Conservation (phyloP, 2,329 filamentous ascomycete species). For the Beauveria rudraprayagi region DNA sequence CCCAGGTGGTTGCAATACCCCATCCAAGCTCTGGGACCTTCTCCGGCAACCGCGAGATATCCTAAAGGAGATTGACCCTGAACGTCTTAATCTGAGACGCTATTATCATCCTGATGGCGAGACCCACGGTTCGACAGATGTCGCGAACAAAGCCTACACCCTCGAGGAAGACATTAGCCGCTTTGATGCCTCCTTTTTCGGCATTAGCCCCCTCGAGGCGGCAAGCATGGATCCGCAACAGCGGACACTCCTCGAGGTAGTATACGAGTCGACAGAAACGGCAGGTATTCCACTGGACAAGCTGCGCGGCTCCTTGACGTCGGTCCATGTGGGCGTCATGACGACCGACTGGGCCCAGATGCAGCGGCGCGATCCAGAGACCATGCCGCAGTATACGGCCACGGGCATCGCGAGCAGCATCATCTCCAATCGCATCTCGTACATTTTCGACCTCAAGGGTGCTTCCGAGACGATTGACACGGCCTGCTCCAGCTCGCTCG, state of each 20-base stretch:
- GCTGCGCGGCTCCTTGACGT: background rate
- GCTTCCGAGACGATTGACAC: slow-evolving; percentile 42
- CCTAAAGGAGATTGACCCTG: background rate
- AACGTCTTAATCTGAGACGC: background rate
- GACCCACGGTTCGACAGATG: slow-evolving; percentile 13
- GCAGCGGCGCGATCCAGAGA: slow-evolving; percentile 17
- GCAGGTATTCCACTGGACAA: slow-evolving; percentile 8
- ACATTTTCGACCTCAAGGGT: slow-evolving; percentile 43
- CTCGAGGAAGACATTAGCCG: slow-evolving; percentile 1
- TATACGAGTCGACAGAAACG: slow-evolving; percentile 23
- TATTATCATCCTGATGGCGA: slow-evolving; percentile 9
- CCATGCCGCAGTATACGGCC: background rate
- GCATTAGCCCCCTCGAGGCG: slow-evolving; percentile 35
- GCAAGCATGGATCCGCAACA: slow-evolving; percentile 27
- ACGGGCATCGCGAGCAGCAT: slow-evolving; percentile 17
- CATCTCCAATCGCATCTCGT: slow-evolving; percentile 39
- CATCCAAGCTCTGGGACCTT: slow-evolving; percentile 30
- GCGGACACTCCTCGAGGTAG: slow-evolving; percentile 22
- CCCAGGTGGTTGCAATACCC: slow-evolving; percentile 25
- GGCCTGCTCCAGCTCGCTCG: slow-evolving; percentile 40
- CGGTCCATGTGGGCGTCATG: slow-evolving; percentile 19
- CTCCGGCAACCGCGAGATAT: slow-evolving; percentile 21
- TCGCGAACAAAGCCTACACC: background rate
- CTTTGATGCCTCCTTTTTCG: slow-evolving; percentile 40
- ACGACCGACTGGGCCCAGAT: slow-evolving; percentile 22